Percentiles rank a stretch among this genome's conserved stretches.
phyloP scores from a whole-genome alignment of 2,329 filamentous ascomycete species.

The Xylariaceae sp. region DNA sequence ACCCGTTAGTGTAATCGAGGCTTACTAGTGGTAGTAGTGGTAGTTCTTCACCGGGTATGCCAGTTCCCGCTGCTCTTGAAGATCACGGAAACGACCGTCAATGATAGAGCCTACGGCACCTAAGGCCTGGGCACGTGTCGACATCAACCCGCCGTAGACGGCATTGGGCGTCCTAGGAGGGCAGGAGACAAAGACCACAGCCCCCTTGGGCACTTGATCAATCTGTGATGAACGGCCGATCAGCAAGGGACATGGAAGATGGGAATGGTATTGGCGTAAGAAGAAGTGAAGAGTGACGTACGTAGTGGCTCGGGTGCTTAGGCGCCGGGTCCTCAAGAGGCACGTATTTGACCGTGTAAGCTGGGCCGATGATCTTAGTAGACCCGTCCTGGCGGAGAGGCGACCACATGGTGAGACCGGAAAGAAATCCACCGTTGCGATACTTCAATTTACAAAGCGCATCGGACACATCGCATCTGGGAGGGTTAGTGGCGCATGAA shows the following conservation, averaged over 20 bases:
- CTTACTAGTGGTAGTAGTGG: not conserved
- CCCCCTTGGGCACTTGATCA: conserved; percentile 53
- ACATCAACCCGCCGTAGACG: conserved; percentile 62
- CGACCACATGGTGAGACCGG: conserved; percentile 61
- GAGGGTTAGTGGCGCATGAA: conserved; percentile 1
- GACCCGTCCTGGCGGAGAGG: conserved; percentile 56
- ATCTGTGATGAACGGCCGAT: conserved; percentile 46
- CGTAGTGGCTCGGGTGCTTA: conserved; percentile 55
- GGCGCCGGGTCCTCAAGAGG: conserved; percentile 53
- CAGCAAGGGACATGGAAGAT: conserved; percentile 10
- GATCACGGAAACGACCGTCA: conserved; percentile 59
- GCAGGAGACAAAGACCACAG: conserved; percentile 58
- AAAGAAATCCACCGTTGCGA: conserved; percentile 59
- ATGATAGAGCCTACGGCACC: conserved; percentile 57
- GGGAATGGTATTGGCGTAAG: not conserved
- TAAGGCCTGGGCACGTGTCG: conserved; percentile 51
- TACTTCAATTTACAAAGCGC: conserved; percentile 57
- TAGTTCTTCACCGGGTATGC: conserved; percentile 47
- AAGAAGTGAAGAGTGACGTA: conserved; percentile 35
- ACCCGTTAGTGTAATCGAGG: not conserved
- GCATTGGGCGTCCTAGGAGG: conserved; percentile 55
- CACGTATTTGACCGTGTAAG: conserved; percentile 61
- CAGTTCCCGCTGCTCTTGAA: conserved; percentile 59
- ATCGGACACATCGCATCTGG: conserved; percentile 58
- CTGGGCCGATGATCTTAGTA: conserved; percentile 61